Percentiles rank a stretch among this genome's conserved stretches.
Conservation (phyloP, 257 asterid genomes). For the Rubia yunnanensis region DNA sequence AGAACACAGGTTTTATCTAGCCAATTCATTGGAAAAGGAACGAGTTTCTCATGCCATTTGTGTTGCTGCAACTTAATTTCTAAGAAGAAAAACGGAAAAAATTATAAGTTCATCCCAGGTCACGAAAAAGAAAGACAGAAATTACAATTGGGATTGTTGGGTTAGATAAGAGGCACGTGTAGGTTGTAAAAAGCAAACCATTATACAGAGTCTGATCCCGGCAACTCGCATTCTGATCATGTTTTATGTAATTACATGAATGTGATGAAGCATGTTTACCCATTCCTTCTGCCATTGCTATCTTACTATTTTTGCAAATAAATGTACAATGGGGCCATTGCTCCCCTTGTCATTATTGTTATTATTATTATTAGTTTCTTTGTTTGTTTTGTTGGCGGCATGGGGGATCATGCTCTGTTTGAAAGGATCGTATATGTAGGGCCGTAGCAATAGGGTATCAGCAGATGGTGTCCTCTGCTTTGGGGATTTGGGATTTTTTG, state of each 20-base stretch:
- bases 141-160: not conserved
- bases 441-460: conserved; percentile 4
- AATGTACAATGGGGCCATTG: conserved; percentile 10
- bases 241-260: conserved; percentile 1
- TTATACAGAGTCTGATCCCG: not conserved
- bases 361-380: not conserved
- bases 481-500: not conserved
- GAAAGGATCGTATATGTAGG: conserved; percentile 1
- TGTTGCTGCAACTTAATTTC: not conserved
- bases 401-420: not conserved
- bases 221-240: not conserved
- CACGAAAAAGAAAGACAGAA: not conserved
- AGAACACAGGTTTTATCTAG: not conserved
- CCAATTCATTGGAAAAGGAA: not conserved
- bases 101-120: not conserved
- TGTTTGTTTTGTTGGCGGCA: conserved; percentile 4
- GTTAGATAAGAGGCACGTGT: not conserved
- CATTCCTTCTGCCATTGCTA: conserved; percentile 1
- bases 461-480: not conserved
- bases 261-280: not conserved
- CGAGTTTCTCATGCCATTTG: not conserved
- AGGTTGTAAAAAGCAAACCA: no score
- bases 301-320: conserved; percentile 5
- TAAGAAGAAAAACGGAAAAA: no score
- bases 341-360: not conserved